phyloP scores from a whole-genome alignment of 176 grass and related monocot genomes.

The Oryza australiensis region DNA sequence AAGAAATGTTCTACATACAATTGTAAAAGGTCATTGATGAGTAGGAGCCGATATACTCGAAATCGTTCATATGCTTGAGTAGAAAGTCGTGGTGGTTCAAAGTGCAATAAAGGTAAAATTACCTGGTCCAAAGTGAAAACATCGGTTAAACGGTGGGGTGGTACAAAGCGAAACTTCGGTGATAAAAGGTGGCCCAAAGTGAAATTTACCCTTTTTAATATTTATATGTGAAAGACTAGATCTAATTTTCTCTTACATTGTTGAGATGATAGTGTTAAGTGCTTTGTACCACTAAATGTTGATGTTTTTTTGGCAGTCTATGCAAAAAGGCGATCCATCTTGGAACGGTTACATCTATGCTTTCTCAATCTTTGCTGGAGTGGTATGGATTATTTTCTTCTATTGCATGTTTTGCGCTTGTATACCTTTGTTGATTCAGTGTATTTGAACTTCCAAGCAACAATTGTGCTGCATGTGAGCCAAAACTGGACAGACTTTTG shows the following conservation, averaged over 20 bases:
- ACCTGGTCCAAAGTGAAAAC: too few species aligned
- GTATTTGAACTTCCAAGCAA: constrained; percentile 23
- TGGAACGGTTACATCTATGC: constrained; percentile 91
- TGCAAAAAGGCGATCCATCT: constrained; percentile 90
- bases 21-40: too few species aligned
- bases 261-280: not conserved
- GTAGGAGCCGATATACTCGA: too few species aligned
- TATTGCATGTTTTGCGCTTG: constrained; percentile 23
- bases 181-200: too few species aligned
- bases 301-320: constrained; percentile 54
- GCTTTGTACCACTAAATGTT: constrained; percentile 8
- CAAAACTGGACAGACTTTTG: not conserved
- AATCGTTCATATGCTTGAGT: too few species aligned
- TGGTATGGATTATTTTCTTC: constrained; percentile 61
- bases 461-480: not conserved
- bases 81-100: too few species aligned
- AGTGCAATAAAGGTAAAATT: too few species aligned
- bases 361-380: constrained; percentile 93
- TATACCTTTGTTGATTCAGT: constrained; percentile 21
- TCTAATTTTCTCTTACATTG: constrained; percentile 2
- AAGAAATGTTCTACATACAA: too few species aligned
- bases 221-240: not conserved
- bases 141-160: too few species aligned
- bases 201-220: not conserved
- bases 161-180: too few species aligned